These are phyloP conservation scores for Fragaria vesca DNA, from an alignment of 306 rosid species.

Conservation along the genomic window DNA sequence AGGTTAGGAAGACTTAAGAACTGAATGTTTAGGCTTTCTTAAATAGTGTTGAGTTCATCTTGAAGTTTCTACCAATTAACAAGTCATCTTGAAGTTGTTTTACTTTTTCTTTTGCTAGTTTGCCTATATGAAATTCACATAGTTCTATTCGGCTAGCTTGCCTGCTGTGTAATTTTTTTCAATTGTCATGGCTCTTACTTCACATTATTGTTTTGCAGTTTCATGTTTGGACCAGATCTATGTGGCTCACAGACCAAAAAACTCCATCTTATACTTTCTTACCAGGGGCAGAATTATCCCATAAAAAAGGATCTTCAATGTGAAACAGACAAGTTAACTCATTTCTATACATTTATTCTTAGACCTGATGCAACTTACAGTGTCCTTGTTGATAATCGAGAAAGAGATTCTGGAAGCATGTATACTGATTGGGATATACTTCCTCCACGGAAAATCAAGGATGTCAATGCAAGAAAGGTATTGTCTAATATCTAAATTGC, in stretches of 20 bases:
- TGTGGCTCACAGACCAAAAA: constrained; percentile 95
- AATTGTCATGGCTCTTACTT: constrained; percentile 1
- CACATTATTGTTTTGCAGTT: constrained; percentile 37
- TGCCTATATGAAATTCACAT: neutral
- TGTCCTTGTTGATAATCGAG: constrained; percentile 82
- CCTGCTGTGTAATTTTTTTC: neutral
- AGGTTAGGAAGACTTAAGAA: neutral
- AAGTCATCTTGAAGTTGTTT: neutral
- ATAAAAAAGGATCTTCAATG: constrained; percentile 83
- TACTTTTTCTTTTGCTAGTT: neutral
- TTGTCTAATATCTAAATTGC: constrained; percentile 3
- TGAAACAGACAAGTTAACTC: constrained; percentile 92
- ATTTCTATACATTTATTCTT: constrained; percentile 92
- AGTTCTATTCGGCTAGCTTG: too few relatives aligned
- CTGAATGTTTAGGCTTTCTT: neutral
- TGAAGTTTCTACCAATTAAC: neutral
- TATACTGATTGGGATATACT: constrained; percentile 88
- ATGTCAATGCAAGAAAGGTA: constrained; percentile 47
- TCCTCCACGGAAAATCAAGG: constrained; percentile 84
- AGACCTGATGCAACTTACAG: constrained; percentile 91
- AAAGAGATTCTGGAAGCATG: constrained; percentile 87
- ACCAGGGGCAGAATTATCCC: constrained; percentile 95
- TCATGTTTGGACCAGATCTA: constrained; percentile 97
- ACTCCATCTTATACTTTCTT: constrained; percentile 83
- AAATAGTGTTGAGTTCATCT: neutral